phyloP scores from a whole-genome alignment of 768 basidiomycete genomes.

The Kwoniella pini region DNA sequence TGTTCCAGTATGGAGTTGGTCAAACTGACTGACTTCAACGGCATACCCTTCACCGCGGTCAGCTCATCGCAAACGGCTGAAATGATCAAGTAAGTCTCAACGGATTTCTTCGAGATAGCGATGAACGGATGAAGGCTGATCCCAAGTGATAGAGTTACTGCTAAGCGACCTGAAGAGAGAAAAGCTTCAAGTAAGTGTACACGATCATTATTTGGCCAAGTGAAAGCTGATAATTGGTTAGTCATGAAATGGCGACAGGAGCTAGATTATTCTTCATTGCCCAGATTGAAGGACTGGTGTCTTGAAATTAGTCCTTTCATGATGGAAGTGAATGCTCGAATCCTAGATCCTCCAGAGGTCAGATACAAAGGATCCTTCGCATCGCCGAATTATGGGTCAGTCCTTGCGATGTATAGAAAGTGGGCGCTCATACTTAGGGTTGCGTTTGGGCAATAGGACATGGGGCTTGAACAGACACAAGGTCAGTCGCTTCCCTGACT shows the following conservation, averaged over 20 bases:
- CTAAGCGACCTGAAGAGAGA: slow-evolving; percentile 46
- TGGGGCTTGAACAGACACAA: not conserved
- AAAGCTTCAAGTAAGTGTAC: slow-evolving; percentile 30
- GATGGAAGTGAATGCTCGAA: slow-evolving; percentile 44
- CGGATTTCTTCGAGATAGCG: no score
- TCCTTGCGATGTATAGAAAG: no score
- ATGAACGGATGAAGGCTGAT: no score
- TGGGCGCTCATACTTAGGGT: no score
- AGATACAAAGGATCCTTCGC: slow-evolving; percentile 9
- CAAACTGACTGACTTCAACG: slow-evolving; percentile 42
- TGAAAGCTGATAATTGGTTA: no score
- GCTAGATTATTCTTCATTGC: slow-evolving; percentile 41
- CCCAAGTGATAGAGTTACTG: slow-evolving; percentile 24
- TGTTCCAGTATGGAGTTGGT: slow-evolving; percentile 43
- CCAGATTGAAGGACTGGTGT: slow-evolving; percentile 49
- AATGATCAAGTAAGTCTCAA: slow-evolving; percentile 41
- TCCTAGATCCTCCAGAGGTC: slow-evolving; percentile 43
- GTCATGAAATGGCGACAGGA: slow-evolving; percentile 46
- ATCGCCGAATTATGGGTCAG: no score
- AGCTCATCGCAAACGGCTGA: slow-evolving; percentile 39
- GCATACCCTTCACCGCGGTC: slow-evolving; percentile 35
- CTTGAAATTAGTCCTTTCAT: slow-evolving; percentile 34
- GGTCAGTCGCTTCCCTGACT: no score
- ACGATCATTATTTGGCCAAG: no score
- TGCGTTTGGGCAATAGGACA: not conserved